Percentiles rank a stretch among this genome's conserved stretches.
These are phyloP conservation scores for Thamnidium elegans DNA, from an alignment of 192 early-diverging fungal species.

Conservation along the genomic window DNA sequence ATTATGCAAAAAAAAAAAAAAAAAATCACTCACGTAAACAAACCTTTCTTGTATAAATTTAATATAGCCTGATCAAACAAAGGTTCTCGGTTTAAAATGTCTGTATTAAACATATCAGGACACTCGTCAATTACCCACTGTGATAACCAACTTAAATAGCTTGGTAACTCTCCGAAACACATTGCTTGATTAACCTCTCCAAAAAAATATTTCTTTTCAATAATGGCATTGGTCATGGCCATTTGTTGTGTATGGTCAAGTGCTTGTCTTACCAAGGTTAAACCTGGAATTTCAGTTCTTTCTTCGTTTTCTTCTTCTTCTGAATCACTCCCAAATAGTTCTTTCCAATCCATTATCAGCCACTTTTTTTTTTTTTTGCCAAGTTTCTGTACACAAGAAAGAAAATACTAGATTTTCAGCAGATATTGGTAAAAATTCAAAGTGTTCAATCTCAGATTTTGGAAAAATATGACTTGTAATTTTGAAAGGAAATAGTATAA, in stretches of 20 bases:
- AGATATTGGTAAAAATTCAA: too few species aligned
- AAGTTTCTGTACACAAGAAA: too few species aligned
- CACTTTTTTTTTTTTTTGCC: neutral
- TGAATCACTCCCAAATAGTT: conserved; percentile 18
- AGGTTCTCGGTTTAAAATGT: conserved; percentile 31
- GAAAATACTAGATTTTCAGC: too few species aligned
- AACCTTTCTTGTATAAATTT: conserved; percentile 45
- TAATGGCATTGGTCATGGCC: conserved; percentile 20
- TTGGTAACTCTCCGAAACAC: conserved; percentile 44
- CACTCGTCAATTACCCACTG: neutral
- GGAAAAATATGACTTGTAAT: too few species aligned
- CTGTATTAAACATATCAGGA: conserved; percentile 23
- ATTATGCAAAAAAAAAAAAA: neutral
- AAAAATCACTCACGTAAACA: neutral
- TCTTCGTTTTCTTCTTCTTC: conserved; percentile 17
- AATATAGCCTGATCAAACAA: conserved; percentile 55
- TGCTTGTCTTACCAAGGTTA: conserved; percentile 21
- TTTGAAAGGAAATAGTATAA: too few species aligned
- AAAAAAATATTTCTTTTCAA: conserved; percentile 27
- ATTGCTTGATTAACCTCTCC: conserved; percentile 43
- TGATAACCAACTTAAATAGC: conserved; percentile 30
- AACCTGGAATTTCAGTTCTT: conserved; percentile 20
- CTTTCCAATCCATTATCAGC: conserved; percentile 13
- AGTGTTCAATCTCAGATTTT: too few species aligned
- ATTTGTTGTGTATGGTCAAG: conserved; percentile 36